A percentile compares a stretch with the other conserved stretches of the same genome.
Evolutionary conservation across 805 yeast species (phyloP).

Genomic region (Teunomyces pallodes): DNA sequence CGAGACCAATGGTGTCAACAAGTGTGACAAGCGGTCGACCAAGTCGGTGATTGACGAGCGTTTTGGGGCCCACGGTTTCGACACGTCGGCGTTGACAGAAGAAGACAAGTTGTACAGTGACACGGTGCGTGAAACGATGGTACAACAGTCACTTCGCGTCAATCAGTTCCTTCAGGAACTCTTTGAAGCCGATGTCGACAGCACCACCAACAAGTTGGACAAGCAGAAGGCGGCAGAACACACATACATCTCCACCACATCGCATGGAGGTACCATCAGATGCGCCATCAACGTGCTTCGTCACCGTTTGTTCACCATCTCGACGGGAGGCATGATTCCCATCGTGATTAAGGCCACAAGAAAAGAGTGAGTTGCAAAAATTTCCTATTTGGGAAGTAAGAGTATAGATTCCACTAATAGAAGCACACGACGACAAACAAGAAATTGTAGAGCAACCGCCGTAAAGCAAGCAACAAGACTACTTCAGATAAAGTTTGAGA

Average conservation of each 20-base stretch:
- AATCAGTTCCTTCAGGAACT: constrained; percentile 41
- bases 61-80: constrained; percentile 41
- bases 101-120: constrained; percentile 47
- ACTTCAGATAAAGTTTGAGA: too few relatives aligned
- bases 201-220: constrained; percentile 14
- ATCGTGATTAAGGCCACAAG: constrained; percentile 49
- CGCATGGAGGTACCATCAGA: constrained; percentile 62
- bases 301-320: constrained; percentile 56
- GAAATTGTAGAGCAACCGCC: too few relatives aligned
- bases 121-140: constrained; percentile 47
- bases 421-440: too few relatives aligned
- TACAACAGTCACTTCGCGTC: constrained; percentile 50
- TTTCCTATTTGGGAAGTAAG: neutral
- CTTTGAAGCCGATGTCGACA: constrained; percentile 22
- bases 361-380: constrained; percentile 1
- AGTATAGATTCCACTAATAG: too few relatives aligned
- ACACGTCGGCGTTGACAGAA: constrained; percentile 47
- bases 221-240: constrained; percentile 19
- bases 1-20: constrained; percentile 59
- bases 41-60: constrained; percentile 37
- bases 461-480: too few relatives aligned
- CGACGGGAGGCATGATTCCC: constrained; percentile 67
- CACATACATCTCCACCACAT: constrained; percentile 45
- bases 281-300: constrained; percentile 48
- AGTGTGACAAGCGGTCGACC: constrained; percentile 57